phyloP scores from a whole-genome alignment of 2,329 filamentous ascomycete species.

The Intubia oerlemansii region DNA sequence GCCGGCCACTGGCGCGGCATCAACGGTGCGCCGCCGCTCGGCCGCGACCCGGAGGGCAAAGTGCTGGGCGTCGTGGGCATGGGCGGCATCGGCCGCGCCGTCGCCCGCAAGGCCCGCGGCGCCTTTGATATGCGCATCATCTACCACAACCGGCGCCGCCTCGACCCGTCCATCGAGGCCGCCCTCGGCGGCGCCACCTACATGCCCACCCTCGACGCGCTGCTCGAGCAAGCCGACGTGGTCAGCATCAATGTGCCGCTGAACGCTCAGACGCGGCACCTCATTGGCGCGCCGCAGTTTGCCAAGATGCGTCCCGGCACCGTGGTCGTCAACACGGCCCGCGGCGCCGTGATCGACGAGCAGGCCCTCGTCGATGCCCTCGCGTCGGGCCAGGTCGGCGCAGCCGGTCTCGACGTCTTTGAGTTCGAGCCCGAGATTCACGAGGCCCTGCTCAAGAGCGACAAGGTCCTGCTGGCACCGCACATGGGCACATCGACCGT shows the following conservation, averaged over 20 bases:
- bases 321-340: conserved; percentile 32
- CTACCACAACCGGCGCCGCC: conserved; percentile 27
- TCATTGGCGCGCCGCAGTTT: conserved; percentile 20
- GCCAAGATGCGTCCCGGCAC: conserved; percentile 26
- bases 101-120: conserved; percentile 39
- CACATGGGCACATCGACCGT: conserved; percentile 75
- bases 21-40: conserved; percentile 24
- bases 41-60: conserved; percentile 40
- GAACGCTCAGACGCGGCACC: conserved; percentile 16
- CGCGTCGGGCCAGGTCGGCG: conserved; percentile 20
- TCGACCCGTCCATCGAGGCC: conserved; percentile 21
- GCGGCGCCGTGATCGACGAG: conserved; percentile 29
- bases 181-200: conserved; percentile 28
- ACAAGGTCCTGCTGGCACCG: conserved; percentile 52
- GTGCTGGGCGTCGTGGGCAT: conserved; percentile 37
- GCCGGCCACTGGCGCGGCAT: conserved; percentile 46
- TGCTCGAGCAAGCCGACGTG: conserved; percentile 25
- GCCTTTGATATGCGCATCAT: conserved; percentile 35
- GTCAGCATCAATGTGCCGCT: conserved; percentile 27
- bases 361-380: conserved; percentile 24
- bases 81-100: conserved; percentile 29
- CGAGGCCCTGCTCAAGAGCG: conserved; percentile 47
- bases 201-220: conserved; percentile 14
- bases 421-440: conserved; percentile 40
- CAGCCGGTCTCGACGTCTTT: conserved; percentile 30